Evolutionary conservation across 2,329 filamentous ascomycete genomes (phyloP).

Genomic region (Diaporthe batatas): DNA sequence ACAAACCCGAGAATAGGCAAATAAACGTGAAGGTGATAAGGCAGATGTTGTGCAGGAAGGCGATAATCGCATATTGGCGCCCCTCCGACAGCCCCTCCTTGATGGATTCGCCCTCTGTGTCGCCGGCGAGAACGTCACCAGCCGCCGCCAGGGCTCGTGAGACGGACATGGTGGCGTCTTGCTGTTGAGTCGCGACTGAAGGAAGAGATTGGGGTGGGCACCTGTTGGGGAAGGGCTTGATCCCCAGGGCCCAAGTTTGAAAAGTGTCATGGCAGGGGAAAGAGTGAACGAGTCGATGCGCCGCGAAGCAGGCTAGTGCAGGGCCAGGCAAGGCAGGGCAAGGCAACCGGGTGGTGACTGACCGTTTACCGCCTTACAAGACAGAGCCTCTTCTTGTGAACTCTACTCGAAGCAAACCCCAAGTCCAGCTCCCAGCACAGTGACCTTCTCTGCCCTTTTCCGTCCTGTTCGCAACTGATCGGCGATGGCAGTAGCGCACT

Average conservation of each 20-base stretch:
- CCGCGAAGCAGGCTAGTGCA: background rate
- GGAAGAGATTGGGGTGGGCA: background rate
- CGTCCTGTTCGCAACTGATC: background rate
- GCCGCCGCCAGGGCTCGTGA: background rate
- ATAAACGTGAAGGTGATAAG: slow-evolving; percentile 22
- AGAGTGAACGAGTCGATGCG: background rate
- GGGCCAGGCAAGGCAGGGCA: slow-evolving; percentile 5
- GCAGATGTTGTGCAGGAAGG: slow-evolving; percentile 10
- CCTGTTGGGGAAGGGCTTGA: background rate
- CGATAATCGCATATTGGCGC: slow-evolving; percentile 13
- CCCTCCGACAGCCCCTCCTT: slow-evolving; percentile 9
- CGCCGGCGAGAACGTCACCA: background rate
- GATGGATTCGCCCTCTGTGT: slow-evolving; percentile 1
- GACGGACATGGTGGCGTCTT: slow-evolving; percentile 18
- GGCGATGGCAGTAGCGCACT: background rate
- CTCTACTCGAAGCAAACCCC: slow-evolving; percentile 30
- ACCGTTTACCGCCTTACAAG: slow-evolving; percentile 32
- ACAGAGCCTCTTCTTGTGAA: background rate
- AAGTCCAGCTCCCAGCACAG: slow-evolving; percentile 12
- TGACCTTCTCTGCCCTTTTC: background rate
- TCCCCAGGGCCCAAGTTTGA: background rate
- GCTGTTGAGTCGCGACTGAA: background rate
- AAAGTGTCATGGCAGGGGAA: background rate
- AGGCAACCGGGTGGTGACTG: slow-evolving; percentile 35
- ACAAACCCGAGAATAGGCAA: slow-evolving; percentile 39